Conservation (phyloP, 2,329 filamentous ascomycete species). For the Aureobasidium sp. region DNA sequence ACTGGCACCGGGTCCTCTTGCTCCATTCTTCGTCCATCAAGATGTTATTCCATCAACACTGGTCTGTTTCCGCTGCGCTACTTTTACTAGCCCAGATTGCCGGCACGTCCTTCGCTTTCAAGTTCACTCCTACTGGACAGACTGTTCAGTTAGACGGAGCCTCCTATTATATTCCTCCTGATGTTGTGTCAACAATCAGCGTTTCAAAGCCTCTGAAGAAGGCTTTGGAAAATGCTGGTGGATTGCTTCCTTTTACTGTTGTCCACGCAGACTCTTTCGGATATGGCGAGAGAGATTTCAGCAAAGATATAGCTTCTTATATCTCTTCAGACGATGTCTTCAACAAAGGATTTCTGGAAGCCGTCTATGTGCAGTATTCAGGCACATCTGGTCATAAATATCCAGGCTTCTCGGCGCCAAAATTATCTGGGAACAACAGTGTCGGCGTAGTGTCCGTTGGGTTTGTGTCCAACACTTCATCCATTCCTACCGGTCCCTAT, state of each 20-base stretch:
- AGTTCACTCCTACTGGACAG: constrained; percentile 28
- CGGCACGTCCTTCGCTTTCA: background rate
- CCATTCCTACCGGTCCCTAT: constrained; percentile 40
- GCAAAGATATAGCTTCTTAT: constrained; percentile 22
- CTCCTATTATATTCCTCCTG: constrained; percentile 33
- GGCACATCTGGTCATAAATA: background rate
- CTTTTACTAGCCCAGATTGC: background rate
- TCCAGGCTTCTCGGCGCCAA: constrained; percentile 9
- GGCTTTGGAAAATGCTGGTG: constrained; percentile 17
- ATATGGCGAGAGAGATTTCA: constrained; percentile 20
- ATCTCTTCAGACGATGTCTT: constrained; percentile 33
- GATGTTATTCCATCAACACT: background rate
- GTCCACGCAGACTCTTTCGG: constrained; percentile 21
- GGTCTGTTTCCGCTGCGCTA: background rate
- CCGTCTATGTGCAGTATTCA: constrained; percentile 15
- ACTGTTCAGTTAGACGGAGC: constrained; percentile 32
- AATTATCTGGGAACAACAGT: constrained; percentile 3
- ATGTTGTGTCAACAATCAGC: constrained; percentile 27
- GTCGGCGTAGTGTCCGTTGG: constrained; percentile 14
- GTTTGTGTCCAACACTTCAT: constrained; percentile 15
- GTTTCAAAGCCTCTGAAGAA: constrained; percentile 15
- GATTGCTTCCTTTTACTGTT: constrained; percentile 33
- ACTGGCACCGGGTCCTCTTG: background rate
- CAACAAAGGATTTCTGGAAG: constrained; percentile 30
- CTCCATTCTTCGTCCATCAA: background rate